Evolutionary conservation across 768 basidiomycete genomes (phyloP), one percentile per base, ranked within the genome.

Genomic region (Mycena albidolilacea): DNA sequence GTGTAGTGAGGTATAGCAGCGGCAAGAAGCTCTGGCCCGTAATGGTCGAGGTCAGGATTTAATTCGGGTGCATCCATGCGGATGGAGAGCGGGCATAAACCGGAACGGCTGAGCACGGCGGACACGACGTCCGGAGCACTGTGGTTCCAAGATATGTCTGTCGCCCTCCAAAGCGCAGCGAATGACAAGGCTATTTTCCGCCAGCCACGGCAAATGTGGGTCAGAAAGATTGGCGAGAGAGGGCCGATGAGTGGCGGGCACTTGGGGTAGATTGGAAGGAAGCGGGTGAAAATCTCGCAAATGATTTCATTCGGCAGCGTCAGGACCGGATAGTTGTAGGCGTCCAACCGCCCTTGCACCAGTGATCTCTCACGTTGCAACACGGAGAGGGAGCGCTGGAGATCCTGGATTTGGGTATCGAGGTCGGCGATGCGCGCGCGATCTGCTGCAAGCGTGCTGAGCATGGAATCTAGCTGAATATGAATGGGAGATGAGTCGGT

Each of bases 171-270:
- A 17, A 48, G 46, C 17, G 15, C 46, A 48, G 46, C 15, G 46
- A 15, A 30, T 30, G 30, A 30, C 30, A 30, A 30, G 30, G 30
- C 30, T 30, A 30, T 30, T 30, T 30, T 30, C 15, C 17, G 46
- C 46, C 46, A 48, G 11, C 12, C 15, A 7, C 17, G 46, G 15
- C 46, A 48, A 17, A 17, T 17, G 11, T 15, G 46, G 11, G 46
- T 48, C 60, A 48, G 46, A 14, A 14, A 95, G 73, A 79, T 48
- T 14, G 46, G 46, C 0, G 46, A 48, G 46, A 15, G 15, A 17
- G 15, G 46, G 7, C 46, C 46, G 46, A 17, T 48, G 15, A 48
- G 11, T 15, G 46, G 46, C 12, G 46, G 46, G 17, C 14, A 17
- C 30, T 30, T 30, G 30, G 30, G 30, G 30, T 30, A 30, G 30